Base-by-base conservation (phyloP, 495 filamentous ascomycete species). In the Neurospora pannonica region DNA sequence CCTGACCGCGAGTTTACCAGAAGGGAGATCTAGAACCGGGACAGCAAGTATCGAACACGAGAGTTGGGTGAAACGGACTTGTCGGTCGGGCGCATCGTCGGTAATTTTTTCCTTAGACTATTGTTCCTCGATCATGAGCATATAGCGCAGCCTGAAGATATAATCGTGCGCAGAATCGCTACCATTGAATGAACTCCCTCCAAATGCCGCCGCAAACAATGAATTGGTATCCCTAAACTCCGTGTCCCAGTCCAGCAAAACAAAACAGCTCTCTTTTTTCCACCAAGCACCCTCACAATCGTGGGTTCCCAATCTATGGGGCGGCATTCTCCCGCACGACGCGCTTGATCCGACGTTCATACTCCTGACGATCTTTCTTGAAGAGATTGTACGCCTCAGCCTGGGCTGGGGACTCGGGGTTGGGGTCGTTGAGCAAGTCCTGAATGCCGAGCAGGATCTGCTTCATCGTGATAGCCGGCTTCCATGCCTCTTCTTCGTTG, bases 401-500 rank as follows among this genome's bases (percentile, higher is more conserved):
- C 83, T 99, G 96, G 4, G 96, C 96, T 3, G 96, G 96, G 1
- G 94, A 97, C 54, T 98, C 96, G 0, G 97, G 97, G 79, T 99
- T 99, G 24, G 97, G 97, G 78, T 98, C 94, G 79, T 99, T 90
- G 9, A 99, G 88, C 9, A 99, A 88, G 78, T 97, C 95, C 82
- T 99, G 96, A 70, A 98, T 95, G 48, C 96, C 96, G 3, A 98
- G 88, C 9, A 98, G 89, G 75, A 99, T 97, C 80, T 97, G 93
- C 84, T 97, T 97, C 81, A 98, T 93, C 5, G 97, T 99, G 80
- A 98, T 99, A 2, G 97, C 95, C 10, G 96, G 96, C 81, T 95
- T 94, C 96, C 97, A 99, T 10, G 92, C 96, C 79, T 99, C 96
- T 75, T 99, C 96, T 81, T 99, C 97, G 83, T 99, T 99, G 73